These are phyloP conservation scores for Saccharomyces kudriavzevii DNA, from an alignment of 805 yeast species.

Conservation along the genomic window DNA sequence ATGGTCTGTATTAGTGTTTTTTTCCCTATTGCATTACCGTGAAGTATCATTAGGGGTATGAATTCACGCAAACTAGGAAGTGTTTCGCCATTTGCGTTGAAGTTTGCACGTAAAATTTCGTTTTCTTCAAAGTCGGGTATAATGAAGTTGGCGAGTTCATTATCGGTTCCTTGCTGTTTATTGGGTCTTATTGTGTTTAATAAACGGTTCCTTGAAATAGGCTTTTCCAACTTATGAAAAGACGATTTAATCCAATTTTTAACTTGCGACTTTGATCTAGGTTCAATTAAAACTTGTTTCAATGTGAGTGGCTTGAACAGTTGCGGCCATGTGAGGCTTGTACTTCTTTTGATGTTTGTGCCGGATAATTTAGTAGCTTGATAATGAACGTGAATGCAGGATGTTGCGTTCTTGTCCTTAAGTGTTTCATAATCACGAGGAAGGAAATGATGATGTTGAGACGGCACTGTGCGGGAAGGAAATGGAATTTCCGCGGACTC, in stretches of 20 bases:
- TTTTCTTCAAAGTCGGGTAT: constrained; percentile 26
- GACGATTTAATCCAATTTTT: constrained; percentile 30
- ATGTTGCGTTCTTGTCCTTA: background rate
- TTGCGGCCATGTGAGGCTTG: constrained; percentile 22
- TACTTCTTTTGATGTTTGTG: background rate
- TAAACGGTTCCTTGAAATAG: constrained; percentile 30
- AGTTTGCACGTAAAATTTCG: background rate
- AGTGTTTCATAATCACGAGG: background rate
- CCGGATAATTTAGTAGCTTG: background rate
- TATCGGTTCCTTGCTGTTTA: constrained; percentile 13
- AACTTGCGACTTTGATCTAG: constrained; percentile 14
- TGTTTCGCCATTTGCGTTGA: background rate
- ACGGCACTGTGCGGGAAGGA: background rate
- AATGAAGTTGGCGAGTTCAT: constrained; percentile 31
- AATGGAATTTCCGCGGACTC: background rate
- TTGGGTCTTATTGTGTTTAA: constrained; percentile 15
- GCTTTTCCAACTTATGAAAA: constrained; percentile 28
- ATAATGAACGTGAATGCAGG: background rate
- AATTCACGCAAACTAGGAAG: constrained; percentile 28
- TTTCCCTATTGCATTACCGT: constrained; percentile 76
- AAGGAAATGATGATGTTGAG: background rate
- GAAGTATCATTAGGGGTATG: constrained; percentile 55
- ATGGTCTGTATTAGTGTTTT: constrained; percentile 65
- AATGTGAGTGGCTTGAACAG: constrained; percentile 26
- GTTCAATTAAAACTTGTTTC: constrained; percentile 27